phyloP scores from a whole-genome alignment of 768 basidiomycete species.

The Hydnomerulius pinastri region DNA sequence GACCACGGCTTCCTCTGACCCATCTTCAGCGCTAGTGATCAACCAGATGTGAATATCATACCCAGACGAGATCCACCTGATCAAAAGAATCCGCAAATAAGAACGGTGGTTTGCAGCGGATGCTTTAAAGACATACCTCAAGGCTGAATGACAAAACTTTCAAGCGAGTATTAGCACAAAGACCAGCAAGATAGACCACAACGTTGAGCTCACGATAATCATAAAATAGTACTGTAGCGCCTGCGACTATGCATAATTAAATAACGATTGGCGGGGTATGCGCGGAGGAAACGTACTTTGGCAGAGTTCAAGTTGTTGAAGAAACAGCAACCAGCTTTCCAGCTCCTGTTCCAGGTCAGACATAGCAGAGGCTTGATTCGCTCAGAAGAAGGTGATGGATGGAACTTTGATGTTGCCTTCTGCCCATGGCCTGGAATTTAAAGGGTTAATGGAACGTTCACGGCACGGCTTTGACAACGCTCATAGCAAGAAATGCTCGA shows the following conservation, averaged over 20 bases:
- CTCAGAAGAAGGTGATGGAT: background rate
- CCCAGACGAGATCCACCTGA: slow-evolving; percentile 23
- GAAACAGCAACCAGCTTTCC: background rate
- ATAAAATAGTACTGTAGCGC: slow-evolving; percentile 12
- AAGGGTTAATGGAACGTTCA: no score
- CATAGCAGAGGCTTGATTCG: background rate
- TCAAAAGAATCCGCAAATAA: background rate
- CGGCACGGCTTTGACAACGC: background rate
- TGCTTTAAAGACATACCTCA: slow-evolving; percentile 13
- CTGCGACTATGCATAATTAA: no score
- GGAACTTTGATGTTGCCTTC: background rate
- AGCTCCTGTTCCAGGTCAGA: no score
- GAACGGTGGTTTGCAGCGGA: background rate
- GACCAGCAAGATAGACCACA: background rate
- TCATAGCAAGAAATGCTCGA: no score
- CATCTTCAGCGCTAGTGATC: background rate
- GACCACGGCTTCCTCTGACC: slow-evolving; percentile 19
- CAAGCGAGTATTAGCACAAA: background rate
- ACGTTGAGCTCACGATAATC: slow-evolving; percentile 17
- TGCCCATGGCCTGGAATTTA: no score
- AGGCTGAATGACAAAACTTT: slow-evolving; percentile 13
- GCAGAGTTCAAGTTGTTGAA: background rate
- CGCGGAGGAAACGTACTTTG: background rate
- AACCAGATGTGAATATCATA: background rate
- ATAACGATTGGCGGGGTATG: no score